Evolutionary conservation across 176 grass and related monocot genomes (phyloP).

Genomic region (Stipa capillata): DNA sequence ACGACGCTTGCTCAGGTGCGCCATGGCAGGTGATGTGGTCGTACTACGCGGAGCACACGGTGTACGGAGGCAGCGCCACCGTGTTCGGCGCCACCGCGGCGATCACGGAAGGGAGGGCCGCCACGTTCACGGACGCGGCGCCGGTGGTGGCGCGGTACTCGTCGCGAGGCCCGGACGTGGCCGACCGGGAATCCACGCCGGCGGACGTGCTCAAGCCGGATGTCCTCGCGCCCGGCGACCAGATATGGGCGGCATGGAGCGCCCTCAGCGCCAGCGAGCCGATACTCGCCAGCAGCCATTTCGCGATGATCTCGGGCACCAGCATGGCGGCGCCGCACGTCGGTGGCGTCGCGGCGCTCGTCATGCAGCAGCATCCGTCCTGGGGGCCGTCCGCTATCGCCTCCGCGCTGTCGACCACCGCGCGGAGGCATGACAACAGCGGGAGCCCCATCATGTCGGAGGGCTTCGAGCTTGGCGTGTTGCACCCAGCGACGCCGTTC

Average conservation of each 20-base stretch:
- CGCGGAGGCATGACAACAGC: too few relatives aligned
- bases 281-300: constrained; percentile 29
- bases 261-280: constrained; percentile 10
- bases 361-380: constrained; percentile 36
- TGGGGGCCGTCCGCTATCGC: constrained; percentile 42
- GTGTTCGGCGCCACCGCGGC: constrained; percentile 30
- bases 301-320: constrained; percentile 56
- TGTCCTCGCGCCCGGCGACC: constrained; percentile 42
- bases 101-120: constrained; percentile 44
- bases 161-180: constrained; percentile 49
- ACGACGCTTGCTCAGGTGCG: too few relatives aligned
- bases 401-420: constrained; percentile 47
- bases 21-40: constrained; percentile 38
- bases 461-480: constrained; percentile 17
- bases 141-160: constrained; percentile 33
- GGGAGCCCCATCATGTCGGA: constrained; percentile 34
- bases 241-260: constrained; percentile 74
- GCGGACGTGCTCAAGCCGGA: constrained; percentile 60
- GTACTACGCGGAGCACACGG: constrained; percentile 50
- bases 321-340: constrained; percentile 69
- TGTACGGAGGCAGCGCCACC: too few relatives aligned
- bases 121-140: too few relatives aligned
- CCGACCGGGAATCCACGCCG: constrained; percentile 10
- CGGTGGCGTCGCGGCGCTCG: constrained; percentile 41
- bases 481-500: constrained; percentile 47